Percentiles rank a stretch among this genome's conserved stretches.
Conservation (phyloP, 257 asterid genomes). For the Ocimum tenuiflorum region DNA sequence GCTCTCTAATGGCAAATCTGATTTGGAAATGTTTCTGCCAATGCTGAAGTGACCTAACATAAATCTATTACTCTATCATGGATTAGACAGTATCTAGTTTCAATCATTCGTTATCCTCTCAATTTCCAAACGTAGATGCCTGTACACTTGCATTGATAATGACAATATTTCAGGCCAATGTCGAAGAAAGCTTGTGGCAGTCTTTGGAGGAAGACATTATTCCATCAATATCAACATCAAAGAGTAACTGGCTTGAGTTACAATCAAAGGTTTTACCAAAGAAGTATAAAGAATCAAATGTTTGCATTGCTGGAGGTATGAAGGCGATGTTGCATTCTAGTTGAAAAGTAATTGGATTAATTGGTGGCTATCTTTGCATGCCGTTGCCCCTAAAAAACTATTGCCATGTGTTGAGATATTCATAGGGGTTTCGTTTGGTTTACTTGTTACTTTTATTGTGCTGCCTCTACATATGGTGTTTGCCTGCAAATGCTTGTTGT, state of each 20-base stretch:
- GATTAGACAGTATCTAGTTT: neutral
- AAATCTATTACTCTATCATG: neutral
- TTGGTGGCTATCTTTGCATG: neutral
- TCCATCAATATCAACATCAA: conserved; percentile 55
- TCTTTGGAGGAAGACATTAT: conserved; percentile 78
- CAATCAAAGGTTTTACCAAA: conserved; percentile 57
- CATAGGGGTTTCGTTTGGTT: neutral
- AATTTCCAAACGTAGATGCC: neutral
- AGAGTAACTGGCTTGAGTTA: conserved; percentile 84
- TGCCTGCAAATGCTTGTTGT: conserved; percentile 12
- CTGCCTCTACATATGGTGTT: conserved; percentile 16
- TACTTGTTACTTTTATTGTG: conserved; percentile 7
- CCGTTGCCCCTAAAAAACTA: conserved; percentile 1
- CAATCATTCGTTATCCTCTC: neutral
- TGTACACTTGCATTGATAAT: conserved; percentile 10
- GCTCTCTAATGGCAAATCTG: conserved; percentile 5
- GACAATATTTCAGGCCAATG: conserved; percentile 47
- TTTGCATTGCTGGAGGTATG: conserved; percentile 98
- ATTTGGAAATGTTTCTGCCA: neutral
- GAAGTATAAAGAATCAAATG: conserved; percentile 68
- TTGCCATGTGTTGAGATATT: conserved; percentile 4
- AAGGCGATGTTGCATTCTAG: conserved; percentile 33
- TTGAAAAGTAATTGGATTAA: conserved; percentile 7
- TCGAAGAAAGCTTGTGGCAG: conserved; percentile 71
- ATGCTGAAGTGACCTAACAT: conserved; percentile 9